These are phyloP conservation scores for Ephemerocybe angulata DNA, from an alignment of 768 basidiomycete species.

Conservation along the genomic window DNA sequence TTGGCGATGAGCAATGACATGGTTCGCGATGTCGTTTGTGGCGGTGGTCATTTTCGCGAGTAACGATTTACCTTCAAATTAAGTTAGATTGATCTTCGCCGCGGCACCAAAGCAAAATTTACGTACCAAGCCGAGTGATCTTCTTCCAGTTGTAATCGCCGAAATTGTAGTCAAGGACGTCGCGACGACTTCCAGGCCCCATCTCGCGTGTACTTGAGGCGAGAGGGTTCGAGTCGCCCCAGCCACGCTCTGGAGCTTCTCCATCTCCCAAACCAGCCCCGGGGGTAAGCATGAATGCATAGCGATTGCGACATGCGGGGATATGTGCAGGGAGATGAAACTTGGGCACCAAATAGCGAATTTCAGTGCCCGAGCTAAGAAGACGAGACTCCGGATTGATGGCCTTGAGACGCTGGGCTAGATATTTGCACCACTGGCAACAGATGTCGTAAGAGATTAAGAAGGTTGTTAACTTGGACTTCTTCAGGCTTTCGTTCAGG, in stretches of 20 bases:
- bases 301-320: constrained; percentile 17
- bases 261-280: constrained; percentile 32
- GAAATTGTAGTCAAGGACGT: constrained; percentile 26
- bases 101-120: neutral
- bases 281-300: constrained; percentile 21
- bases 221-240: constrained; percentile 24
- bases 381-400: neutral
- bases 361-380: neutral
- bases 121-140: constrained; percentile 15
- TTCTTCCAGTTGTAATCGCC: constrained; percentile 29
- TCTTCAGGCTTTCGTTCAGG: no score
- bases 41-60: neutral
- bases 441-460: constrained; percentile 30
- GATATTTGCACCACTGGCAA: constrained; percentile 21
- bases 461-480: no score
- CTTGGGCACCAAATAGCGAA: constrained; percentile 15
- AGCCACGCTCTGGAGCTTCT: constrained; percentile 31
- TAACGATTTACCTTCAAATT: neutral
- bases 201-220: constrained; percentile 32
- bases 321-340: constrained; percentile 28
- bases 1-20: neutral
- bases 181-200: constrained; percentile 29
- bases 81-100: neutral
- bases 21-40: neutral
- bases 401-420: neutral